Evolutionary conservation across 2,329 filamentous ascomycete species (phyloP).

Genomic region (Trichoderma cornu-damae): DNA sequence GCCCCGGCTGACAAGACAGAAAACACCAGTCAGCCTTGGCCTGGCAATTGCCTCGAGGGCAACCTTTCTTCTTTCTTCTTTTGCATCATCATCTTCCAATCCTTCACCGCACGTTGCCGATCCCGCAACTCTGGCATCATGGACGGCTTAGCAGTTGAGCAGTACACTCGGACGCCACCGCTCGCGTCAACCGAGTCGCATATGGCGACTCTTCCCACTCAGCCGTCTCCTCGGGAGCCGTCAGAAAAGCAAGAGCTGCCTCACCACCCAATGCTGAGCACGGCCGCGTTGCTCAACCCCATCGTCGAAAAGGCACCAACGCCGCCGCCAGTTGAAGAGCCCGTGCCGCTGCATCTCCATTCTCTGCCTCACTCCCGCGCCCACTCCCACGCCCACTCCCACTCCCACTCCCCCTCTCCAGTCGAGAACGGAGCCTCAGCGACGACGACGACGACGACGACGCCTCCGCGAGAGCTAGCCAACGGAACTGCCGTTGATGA

Average conservation of each 20-base stretch:
- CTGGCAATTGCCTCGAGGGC: not conserved
- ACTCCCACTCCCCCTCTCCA: not conserved
- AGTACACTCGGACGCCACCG: conserved; percentile 8
- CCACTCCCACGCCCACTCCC: not conserved
- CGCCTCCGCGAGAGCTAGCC: not conserved
- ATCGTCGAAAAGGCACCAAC: conserved; percentile 6
- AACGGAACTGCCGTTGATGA: not conserved
- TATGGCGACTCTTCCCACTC: not conserved
- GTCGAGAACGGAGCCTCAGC: conserved; percentile 2
- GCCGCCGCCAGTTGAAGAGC: not conserved
- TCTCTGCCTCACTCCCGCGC: not conserved
- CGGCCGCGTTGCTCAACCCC: conserved; percentile 7
- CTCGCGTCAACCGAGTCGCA: conserved; percentile 3
- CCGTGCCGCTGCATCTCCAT: not conserved
- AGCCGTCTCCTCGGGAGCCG: not conserved
- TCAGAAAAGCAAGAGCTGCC: conserved; percentile 12
- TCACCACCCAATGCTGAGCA: conserved; percentile 10
- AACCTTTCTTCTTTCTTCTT: too few relatives aligned
- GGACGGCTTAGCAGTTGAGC: conserved; percentile 14
- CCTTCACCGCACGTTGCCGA: not conserved
- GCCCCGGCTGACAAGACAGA: not conserved
- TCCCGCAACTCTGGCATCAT: not conserved
- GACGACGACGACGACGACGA: not conserved
- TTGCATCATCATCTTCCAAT: not conserved
- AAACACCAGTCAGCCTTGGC: conserved; percentile 2